Base-by-base conservation (phyloP, 352 stramenopile genomes). In the Phytophthora chlamydospora region DNA sequence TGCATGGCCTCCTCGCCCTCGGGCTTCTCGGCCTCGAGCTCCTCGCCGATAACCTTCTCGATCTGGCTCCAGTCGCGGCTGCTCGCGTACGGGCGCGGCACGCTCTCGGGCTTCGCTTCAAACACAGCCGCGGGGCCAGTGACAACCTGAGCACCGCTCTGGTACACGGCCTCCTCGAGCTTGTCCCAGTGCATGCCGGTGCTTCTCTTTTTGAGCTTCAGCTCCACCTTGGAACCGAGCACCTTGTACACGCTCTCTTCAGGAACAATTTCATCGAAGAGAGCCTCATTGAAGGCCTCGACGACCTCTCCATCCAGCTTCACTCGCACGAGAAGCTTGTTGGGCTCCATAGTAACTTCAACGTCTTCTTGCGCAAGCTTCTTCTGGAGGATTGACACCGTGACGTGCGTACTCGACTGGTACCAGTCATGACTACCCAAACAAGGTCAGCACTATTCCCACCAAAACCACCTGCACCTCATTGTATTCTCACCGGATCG, bases 1-100 rank as follows among this genome's bases (percentile, higher is more conserved):
- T 97, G 85, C 78, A 97, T 89, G 13, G 90, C 91, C 36, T 96
- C 90, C 45, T 97, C 91, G 43, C 91, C 91, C 60, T 97, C 90
- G 6, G 89, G 89, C 59, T 97, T 97, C 48, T 96, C 90, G 6
- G 72, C 61, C 49, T 95, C 85, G 12, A 96, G 68, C 57, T 96
- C 85, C 35, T 97, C 77, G 24, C 65, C 72, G 17, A 97, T 83
- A 12, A 73, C 67, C 27, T 86, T 89, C 44, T 95, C 90, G 45
- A 97, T 93, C 47, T 83, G 71, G 47, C 95, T 91, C 91, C 91
- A 97, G 64, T 97, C 83, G 40, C 87, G 83, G 33, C 74, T 75
- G 66, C 83, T 93, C n/a, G 84, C 79, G 56, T 97, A 97, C 46
- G 88, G 77, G 21, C 81, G 83, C 34, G 79, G 65, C 17, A 78